Evolutionary conservation across 2,329 filamentous ascomycete species (phyloP).

Genomic region (Exophiala alcalophila): DNA sequence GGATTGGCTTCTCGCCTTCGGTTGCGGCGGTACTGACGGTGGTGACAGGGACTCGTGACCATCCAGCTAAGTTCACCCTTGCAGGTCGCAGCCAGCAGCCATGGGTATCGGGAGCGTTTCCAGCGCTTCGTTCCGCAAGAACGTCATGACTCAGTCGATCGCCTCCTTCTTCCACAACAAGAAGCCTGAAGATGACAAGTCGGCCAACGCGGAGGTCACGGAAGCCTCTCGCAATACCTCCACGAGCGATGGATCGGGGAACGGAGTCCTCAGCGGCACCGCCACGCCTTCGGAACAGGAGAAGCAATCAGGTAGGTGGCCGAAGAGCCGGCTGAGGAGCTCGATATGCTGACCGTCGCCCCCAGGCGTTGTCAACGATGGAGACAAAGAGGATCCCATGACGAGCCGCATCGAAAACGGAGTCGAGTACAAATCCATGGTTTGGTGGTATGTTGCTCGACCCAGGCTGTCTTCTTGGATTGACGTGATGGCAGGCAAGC

Average conservation of each 20-base stretch:
- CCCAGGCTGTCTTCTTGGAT: background rate
- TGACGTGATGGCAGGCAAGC: slow-evolving; percentile 41
- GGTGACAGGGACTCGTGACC: background rate
- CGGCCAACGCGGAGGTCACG: background rate
- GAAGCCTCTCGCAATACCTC: slow-evolving; percentile 7
- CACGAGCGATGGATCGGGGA: background rate
- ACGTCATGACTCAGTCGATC: slow-evolving; percentile 13
- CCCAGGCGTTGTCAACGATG: too few relatives aligned
- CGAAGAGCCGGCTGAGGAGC: background rate
- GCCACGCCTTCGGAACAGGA: background rate
- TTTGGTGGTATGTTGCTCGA: slow-evolving; percentile 17
- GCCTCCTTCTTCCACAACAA: slow-evolving; percentile 12
- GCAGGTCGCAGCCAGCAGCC: background rate
- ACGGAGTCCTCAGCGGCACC: too few relatives aligned
- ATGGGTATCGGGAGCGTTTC: slow-evolving; percentile 7
- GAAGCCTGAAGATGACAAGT: slow-evolving; percentile 7
- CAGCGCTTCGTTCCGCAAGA: slow-evolving; percentile 11
- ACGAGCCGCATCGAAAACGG: slow-evolving; percentile 17
- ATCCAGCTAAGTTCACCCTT: background rate
- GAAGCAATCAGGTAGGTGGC: slow-evolving; percentile 6
- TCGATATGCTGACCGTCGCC: background rate
- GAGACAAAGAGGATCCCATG: slow-evolving; percentile 11
- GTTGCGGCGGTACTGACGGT: background rate
- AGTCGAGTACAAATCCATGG: slow-evolving; percentile 25
- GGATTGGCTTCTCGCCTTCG: background rate